phyloP scores from a whole-genome alignment of 108 stramenopile genomes.

The Chaetoceros tenuissimus region DNA sequence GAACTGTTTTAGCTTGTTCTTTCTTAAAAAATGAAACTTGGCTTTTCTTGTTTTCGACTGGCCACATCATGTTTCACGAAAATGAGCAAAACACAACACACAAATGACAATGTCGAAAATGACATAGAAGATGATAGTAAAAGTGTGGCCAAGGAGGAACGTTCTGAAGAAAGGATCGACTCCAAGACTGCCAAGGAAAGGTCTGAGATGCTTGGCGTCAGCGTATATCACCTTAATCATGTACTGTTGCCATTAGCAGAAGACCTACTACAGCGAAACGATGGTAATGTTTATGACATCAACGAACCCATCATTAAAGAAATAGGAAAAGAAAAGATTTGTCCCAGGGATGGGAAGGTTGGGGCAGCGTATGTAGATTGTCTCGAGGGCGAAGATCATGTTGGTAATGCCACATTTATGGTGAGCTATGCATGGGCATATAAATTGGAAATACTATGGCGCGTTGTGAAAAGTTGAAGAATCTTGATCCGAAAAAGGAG shows the following conservation, averaged over 20 bases:
- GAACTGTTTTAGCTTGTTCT: no score
- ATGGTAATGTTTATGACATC: background rate
- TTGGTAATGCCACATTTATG: background rate
- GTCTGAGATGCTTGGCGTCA: background rate
- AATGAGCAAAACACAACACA: no score
- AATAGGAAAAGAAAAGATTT: background rate
- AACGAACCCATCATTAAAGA: background rate
- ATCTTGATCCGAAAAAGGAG: background rate
- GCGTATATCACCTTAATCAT: background rate
- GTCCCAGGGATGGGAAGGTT: background rate
- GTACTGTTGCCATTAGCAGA: background rate
- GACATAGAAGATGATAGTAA: no score
- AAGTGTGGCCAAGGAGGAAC: background rate
- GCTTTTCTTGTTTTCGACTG: no score
- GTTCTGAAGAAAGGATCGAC: no score
- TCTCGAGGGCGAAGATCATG: background rate
- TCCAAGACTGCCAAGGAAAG: background rate
- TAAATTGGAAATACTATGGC: background rate
- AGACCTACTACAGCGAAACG: background rate
- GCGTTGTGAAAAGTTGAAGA: background rate
- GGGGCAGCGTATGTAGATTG: background rate
- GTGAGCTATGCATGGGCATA: constrained; percentile 1
- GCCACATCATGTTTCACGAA: no score
- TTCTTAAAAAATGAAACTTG: no score
- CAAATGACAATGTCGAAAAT: no score